Evolutionary conservation across 2,329 filamentous ascomycete genomes (phyloP), one percentile per base, ranked within the genome.

Genomic region (Chaetomium sp.): DNA sequence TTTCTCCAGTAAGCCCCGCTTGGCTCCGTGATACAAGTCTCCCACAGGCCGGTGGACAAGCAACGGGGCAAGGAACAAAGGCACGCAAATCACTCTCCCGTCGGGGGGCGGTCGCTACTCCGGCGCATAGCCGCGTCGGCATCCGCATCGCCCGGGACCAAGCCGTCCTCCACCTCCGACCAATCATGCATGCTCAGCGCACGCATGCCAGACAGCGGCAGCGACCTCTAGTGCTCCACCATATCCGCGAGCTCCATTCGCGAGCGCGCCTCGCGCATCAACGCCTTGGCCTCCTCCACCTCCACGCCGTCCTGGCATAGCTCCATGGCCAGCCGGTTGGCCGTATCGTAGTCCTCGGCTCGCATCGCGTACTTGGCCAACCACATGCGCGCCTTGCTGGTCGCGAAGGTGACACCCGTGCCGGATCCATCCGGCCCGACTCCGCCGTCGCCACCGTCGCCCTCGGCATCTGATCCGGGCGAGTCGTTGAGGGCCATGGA

Each of bases 301-400:
- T 97, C 94, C 33, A 95, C 86, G 0, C 94, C 94, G 71, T 99
- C 94, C 71, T 96, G 90, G 69, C 91, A 96, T 46, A 99, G 76
- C 72, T 99, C 94, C 59, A 86, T 90, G 0, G 91, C 91, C 43
- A 97, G 74, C 59, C 89, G 83, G 72, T 88, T 87, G 4, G 90
- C 89, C 19, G 87, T 81, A 36, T 79, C 76, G 64, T 89, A 89
- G 69, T 96, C 90, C 41, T 85, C 84, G 9, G 80, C 81, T 40
- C 82, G 79, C 74, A 95, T 87, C 10, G 90, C 87, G 73, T 86
- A 87, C 54, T 85, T 83, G 12, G 94, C 94, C 55, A 99, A 81
- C 94, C 94, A 99, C 77, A 96, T 84, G 27, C 94, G 81, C 6
- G 94, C 94, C 67, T 91, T 95, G 63, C 88, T 94, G 6, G 94